Conservation (phyloP, 106 monocot genomes). For the Dactylorhiza incarnata region DNA sequence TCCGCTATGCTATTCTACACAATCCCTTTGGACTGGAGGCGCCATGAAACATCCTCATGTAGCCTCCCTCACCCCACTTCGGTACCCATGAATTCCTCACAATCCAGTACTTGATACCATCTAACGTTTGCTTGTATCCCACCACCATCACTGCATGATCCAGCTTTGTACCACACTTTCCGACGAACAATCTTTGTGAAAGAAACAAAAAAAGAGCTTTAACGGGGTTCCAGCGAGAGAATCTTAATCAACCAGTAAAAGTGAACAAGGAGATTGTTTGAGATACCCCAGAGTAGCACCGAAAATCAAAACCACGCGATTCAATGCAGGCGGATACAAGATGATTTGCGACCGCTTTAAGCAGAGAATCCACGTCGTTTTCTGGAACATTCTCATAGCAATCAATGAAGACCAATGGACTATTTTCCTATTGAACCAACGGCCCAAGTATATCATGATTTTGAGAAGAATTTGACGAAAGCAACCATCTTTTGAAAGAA, state of each 20-base stretch:
- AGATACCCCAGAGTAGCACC: too few species aligned
- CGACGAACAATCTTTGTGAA: conserved; percentile 32
- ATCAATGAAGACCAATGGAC: too few species aligned
- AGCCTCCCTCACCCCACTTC: conserved; percentile 56
- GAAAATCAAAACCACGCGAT: too few species aligned
- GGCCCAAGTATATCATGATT: too few species aligned
- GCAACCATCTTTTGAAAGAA: too few species aligned
- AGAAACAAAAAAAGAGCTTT: not conserved
- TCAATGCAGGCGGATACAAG: too few species aligned
- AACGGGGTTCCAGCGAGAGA: not conserved
- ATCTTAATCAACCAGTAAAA: not conserved
- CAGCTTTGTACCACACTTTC: conserved; percentile 32
- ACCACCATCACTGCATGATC: conserved; percentile 43
- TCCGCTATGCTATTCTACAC: conserved; percentile 40
- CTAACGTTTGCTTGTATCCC: conserved; percentile 24
- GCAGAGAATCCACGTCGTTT: too few species aligned
- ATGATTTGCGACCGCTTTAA: too few species aligned
- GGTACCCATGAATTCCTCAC: conserved; percentile 63
- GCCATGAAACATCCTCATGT: conserved; percentile 33
- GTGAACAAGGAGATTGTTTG: not conserved
- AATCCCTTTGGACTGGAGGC: conserved; percentile 7
- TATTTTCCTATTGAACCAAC: too few species aligned
- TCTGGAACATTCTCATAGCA: too few species aligned
- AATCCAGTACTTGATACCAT: conserved; percentile 54
- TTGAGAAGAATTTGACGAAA: too few species aligned